phyloP scores from a whole-genome alignment of 352 stramenopile species.

The Pythium scleroteichum region DNA sequence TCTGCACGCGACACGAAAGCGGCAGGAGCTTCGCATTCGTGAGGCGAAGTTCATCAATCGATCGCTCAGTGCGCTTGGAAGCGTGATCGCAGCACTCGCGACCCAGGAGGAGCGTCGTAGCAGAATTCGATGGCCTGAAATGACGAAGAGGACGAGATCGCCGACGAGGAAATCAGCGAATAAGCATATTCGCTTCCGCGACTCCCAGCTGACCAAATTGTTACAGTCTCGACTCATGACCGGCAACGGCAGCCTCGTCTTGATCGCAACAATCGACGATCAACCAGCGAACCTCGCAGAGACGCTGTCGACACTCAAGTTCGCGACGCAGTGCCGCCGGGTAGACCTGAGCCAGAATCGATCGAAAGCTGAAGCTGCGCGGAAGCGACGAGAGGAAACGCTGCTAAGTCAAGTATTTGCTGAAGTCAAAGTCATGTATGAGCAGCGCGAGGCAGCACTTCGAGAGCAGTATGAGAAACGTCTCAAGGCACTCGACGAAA shows the following conservation, averaged over 20 bases:
- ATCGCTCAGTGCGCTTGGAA: conserved; percentile 65
- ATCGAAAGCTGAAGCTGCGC: conserved; percentile 4
- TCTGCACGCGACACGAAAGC: conserved; percentile 44
- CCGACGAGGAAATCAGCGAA: background rate
- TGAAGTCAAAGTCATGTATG: conserved; percentile 53
- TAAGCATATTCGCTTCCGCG: conserved; percentile 59
- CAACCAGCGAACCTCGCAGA: conserved; percentile 52
- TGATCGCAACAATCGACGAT: conserved; percentile 71
- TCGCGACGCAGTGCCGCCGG: conserved; percentile 63
- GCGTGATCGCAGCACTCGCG: conserved; percentile 60
- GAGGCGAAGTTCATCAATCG: conserved; percentile 83
- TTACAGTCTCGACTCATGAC: conserved; percentile 53
- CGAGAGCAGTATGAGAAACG: conserved; percentile 43
- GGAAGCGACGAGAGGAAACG: conserved; percentile 30
- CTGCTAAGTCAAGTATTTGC: conserved; percentile 49
- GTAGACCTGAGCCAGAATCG: conserved; percentile 43
- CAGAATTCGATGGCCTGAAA: no score
- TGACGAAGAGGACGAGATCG: background rate
- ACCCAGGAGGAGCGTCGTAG: conserved; percentile 11
- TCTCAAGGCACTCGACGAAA: conserved; percentile 36
- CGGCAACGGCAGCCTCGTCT: conserved; percentile 42
- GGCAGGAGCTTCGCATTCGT: conserved; percentile 62
- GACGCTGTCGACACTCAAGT: conserved; percentile 77
- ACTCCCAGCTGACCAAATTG: conserved; percentile 75
- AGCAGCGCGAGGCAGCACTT: conserved; percentile 49